phyloP scores from a whole-genome alignment of 148 eudicot species.

The Amaranthus hypochondriacus region DNA sequence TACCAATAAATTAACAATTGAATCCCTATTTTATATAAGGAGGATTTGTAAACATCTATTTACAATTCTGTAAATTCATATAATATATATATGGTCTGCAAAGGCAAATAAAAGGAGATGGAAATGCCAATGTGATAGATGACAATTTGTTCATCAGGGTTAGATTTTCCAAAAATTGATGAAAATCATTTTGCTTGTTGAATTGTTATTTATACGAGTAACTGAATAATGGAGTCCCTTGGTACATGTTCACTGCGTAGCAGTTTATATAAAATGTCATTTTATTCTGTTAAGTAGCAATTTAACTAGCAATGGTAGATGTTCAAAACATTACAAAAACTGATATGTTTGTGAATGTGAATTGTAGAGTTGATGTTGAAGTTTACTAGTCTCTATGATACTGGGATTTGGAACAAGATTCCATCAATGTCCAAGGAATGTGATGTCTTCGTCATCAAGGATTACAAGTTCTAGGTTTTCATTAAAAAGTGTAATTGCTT shows the following conservation, averaged over 20 bases:
- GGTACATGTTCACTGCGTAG: too few relatives aligned
- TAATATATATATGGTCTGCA: too few relatives aligned
- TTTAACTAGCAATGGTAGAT: background rate
- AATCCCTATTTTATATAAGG: constrained; percentile 16
- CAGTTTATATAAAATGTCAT: too few relatives aligned
- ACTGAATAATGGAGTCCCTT: too few relatives aligned
- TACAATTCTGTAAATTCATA: too few relatives aligned
- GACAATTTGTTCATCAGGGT: background rate
- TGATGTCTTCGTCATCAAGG: constrained; percentile 15
- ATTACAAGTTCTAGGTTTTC: constrained; percentile 18
- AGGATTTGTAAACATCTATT: background rate
- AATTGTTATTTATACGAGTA: too few relatives aligned
- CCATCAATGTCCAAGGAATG: constrained; percentile 25
- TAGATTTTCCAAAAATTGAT: background rate
- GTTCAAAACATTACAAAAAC: background rate
- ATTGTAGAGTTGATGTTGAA: constrained; percentile 27
- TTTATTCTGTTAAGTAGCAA: background rate
- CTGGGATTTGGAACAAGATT: constrained; percentile 33
- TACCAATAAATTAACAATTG: background rate
- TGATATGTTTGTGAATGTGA: constrained; percentile 14
- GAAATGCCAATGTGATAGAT: too few relatives aligned
- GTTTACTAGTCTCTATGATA: constrained; percentile 35
- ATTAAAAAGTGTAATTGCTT: constrained; percentile 8
- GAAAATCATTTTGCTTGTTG: too few relatives aligned
- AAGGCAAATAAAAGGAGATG: too few relatives aligned